Conservation (phyloP, 2,329 filamentous ascomycete species). For the Colletotrichum viniferum region DNA sequence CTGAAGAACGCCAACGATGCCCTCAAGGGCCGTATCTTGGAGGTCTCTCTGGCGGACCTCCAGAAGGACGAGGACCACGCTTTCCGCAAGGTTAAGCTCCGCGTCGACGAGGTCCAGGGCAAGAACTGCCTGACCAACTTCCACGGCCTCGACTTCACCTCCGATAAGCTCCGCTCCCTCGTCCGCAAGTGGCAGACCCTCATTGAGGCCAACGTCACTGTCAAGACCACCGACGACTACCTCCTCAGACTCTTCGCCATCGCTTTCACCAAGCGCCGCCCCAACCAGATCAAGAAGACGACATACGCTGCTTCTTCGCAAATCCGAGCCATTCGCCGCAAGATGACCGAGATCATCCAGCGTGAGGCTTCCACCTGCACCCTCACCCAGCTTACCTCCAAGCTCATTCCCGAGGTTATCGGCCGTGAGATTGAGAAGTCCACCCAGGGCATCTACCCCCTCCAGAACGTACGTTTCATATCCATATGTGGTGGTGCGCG, state of each 20-base stretch:
- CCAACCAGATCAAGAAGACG: constrained; percentile 99
- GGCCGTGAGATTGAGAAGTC: constrained; percentile 99
- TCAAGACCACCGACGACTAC: constrained; percentile 99
- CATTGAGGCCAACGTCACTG: constrained; percentile 99
- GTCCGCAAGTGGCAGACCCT: constrained; percentile 99
- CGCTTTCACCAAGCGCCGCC: constrained; percentile 98
- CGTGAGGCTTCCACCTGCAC: constrained; percentile 95
- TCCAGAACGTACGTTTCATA: constrained; percentile 82
- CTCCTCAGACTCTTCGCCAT: constrained; percentile 99
- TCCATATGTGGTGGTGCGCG: background rate
- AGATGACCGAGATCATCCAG: constrained; percentile 99
- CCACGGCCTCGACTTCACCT: constrained; percentile 99
- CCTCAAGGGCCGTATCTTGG: constrained; percentile 97
- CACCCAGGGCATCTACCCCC: constrained; percentile 98
- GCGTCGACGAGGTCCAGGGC: constrained; percentile 98
- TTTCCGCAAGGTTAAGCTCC: constrained; percentile 99
- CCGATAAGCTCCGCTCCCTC: constrained; percentile 98
- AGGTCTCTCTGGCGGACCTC: constrained; percentile 97
- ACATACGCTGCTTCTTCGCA: constrained; percentile 97
- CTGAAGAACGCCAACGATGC: constrained; percentile 99
- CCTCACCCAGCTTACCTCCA: constrained; percentile 93
- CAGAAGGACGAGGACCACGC: constrained; percentile 99
- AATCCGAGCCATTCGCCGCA: constrained; percentile 97
- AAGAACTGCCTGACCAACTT: constrained; percentile 99
- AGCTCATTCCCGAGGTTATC: constrained; percentile 99